A percentile compares a stretch with the other conserved stretches of the same genome.
Conservation (phyloP, 129 eudicot genomes). For the Helichrysum umbraculigerum region DNA sequence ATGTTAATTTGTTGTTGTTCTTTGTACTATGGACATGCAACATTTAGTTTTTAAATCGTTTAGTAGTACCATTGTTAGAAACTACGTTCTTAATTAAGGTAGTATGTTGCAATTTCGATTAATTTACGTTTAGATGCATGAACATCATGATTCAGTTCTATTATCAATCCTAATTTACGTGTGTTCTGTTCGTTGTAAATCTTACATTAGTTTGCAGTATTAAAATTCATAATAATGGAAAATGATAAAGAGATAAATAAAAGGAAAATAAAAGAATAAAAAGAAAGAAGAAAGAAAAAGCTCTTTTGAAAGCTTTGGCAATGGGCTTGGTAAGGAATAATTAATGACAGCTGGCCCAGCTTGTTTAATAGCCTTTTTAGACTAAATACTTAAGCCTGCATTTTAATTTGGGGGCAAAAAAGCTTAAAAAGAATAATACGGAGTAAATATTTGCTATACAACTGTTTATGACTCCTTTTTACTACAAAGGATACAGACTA, state of each 20-base stretch:
- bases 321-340: not conserved
- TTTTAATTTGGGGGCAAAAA: not conserved
- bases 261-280: no score
- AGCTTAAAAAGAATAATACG: not conserved
- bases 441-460: no score
- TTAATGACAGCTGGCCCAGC: not conserved
- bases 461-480: no score
- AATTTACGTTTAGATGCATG: constrained; percentile 3
- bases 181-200: not conserved
- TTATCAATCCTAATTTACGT: not conserved
- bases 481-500: no score
- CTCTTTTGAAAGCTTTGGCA: not conserved
- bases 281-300: not conserved
- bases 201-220: not conserved
- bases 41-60: constrained; percentile 6
- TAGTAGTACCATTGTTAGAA: not conserved
- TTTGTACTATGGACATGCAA: constrained; percentile 31
- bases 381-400: not conserved
- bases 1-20: constrained; percentile 39
- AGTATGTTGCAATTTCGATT: not conserved
- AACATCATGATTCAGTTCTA: not conserved
- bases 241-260: no score
- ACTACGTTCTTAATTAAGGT: not conserved
- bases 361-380: not conserved
- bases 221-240: not conserved